Percentiles rank a stretch among this genome's conserved stretches.
These are phyloP conservation scores for Chytriomyces sp. DNA, from an alignment of 192 early-diverging fungal species.

Conservation along the genomic window DNA sequence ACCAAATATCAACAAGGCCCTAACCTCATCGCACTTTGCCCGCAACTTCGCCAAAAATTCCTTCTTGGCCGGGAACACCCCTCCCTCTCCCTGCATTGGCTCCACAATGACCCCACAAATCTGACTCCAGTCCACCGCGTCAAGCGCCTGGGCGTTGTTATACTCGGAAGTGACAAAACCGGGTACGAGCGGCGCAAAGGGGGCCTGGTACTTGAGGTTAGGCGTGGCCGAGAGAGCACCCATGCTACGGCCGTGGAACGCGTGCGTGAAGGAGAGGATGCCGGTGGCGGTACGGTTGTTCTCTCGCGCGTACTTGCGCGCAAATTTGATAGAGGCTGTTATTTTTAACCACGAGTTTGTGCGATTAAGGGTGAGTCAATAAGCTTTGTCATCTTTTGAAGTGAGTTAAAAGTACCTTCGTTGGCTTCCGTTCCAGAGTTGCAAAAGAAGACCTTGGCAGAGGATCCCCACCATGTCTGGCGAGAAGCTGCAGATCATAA, in stretches of 20 bases:
- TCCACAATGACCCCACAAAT: constrained; percentile 94
- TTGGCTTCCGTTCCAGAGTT: constrained; percentile 99
- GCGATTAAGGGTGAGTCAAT: not conserved
- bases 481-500: not conserved
- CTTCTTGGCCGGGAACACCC: constrained; percentile 70
- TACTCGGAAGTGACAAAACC: constrained; percentile 73
- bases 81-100: constrained; percentile 97
- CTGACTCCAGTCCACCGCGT: constrained; percentile 61
- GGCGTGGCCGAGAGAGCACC: constrained; percentile 95
- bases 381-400: not conserved
- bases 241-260: constrained; percentile 96
- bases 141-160: constrained; percentile 71
- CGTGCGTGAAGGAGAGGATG: constrained; percentile 85
- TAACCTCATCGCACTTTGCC: constrained; percentile 78
- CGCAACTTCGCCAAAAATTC: constrained; percentile 82
- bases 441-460: constrained; percentile 83
- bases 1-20: constrained; percentile 87
- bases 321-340: constrained; percentile 89
- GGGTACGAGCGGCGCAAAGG: constrained; percentile 89
- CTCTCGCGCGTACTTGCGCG: constrained; percentile 80
- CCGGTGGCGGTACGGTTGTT: constrained; percentile 47
- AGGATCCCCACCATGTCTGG: constrained; percentile 14
- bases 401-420: constrained; percentile 66
- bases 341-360: not conserved
- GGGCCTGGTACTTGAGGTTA: constrained; percentile 90